Conservation (phyloP, 495 filamentous ascomycete species). For the Pyrenopolyporus hunteri region DNA sequence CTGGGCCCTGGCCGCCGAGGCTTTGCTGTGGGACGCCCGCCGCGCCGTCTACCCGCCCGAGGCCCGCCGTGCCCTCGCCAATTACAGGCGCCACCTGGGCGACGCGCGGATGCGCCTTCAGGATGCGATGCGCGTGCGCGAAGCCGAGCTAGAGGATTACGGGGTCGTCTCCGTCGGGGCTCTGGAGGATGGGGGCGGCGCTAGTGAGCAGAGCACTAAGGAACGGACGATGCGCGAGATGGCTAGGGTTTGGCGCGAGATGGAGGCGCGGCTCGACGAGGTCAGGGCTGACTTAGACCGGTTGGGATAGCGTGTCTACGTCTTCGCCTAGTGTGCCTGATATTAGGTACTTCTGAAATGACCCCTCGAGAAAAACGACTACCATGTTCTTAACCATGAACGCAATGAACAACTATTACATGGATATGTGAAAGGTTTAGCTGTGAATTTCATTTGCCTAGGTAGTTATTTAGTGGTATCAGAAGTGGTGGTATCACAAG, state of each 20-base stretch:
- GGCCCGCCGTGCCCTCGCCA: conserved; percentile 59
- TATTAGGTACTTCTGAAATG: too few relatives aligned
- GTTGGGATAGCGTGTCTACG: conserved; percentile 43
- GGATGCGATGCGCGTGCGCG: conserved; percentile 51
- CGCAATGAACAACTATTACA: background rate
- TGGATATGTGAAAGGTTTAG: background rate
- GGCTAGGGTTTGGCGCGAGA: conserved; percentile 62
- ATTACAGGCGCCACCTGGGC: conserved; percentile 61
- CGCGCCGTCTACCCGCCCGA: conserved; percentile 63
- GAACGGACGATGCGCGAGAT: conserved; percentile 62
- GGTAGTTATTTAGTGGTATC: background rate
- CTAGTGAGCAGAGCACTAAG: conserved; percentile 38
- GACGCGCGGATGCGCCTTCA: conserved; percentile 56
- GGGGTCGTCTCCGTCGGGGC: conserved; percentile 52
- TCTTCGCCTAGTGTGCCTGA: too few relatives aligned
- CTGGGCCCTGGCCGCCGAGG: conserved; percentile 46
- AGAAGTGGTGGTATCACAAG: conserved; percentile 25
- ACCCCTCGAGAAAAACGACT: too few relatives aligned
- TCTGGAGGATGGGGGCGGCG: conserved; percentile 18
- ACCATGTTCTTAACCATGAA: background rate
- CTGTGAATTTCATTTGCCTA: conserved; percentile 8
- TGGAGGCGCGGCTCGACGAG: conserved; percentile 60
- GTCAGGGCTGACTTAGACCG: conserved; percentile 63
- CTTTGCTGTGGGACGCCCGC: conserved; percentile 37
- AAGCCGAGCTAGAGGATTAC: conserved; percentile 61